Percentiles rank a stretch among this genome's conserved stretches.
These are phyloP conservation scores for Rugosomyces carneus DNA, from an alignment of 1,284 basidiomycete species.

Conservation along the genomic window DNA sequence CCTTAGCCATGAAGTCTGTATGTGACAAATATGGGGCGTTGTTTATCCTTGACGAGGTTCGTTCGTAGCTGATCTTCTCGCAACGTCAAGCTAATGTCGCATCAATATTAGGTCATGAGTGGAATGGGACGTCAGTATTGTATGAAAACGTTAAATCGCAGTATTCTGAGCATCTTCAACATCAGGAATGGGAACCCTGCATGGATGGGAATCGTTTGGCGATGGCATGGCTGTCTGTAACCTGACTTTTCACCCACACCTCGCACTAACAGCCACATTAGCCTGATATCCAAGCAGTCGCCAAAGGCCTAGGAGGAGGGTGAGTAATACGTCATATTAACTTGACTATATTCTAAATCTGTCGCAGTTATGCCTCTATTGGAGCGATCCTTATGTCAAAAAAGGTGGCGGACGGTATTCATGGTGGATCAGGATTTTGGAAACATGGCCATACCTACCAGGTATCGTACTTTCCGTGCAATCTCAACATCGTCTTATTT, in stretches of 20 bases:
- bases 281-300: slow-evolving; percentile 81
- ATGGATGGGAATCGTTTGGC: slow-evolving; percentile 80
- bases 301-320: slow-evolving; percentile 86
- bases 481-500: neutral
- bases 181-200: slow-evolving; percentile 77
- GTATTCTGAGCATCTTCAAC: neutral
- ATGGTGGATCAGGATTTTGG: slow-evolving; percentile 60
- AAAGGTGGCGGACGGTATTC: slow-evolving; percentile 63
- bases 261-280: slow-evolving; percentile 14
- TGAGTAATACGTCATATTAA: slow-evolving; percentile 25
- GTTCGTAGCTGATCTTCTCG: neutral
- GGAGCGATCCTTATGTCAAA: slow-evolving; percentile 75
- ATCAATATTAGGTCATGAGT: slow-evolving; percentile 44
- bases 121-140: slow-evolving; percentile 72
- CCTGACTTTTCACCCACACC: neutral
- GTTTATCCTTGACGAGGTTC: slow-evolving; percentile 78
- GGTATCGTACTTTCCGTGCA: slow-evolving; percentile 27
- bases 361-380: slow-evolving; percentile 69
- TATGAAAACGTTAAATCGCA: neutral
- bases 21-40: slow-evolving; percentile 82
- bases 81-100: neutral
- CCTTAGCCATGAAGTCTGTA: slow-evolving; percentile 71
- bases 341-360: slow-evolving; percentile 8
- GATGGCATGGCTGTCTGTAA: slow-evolving; percentile 51
- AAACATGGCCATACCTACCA: slow-evolving; percentile 88